These are phyloP conservation scores for Xylaria sp. DNA, from an alignment of 2,329 filamentous ascomycete genomes.

Conservation along the genomic window DNA sequence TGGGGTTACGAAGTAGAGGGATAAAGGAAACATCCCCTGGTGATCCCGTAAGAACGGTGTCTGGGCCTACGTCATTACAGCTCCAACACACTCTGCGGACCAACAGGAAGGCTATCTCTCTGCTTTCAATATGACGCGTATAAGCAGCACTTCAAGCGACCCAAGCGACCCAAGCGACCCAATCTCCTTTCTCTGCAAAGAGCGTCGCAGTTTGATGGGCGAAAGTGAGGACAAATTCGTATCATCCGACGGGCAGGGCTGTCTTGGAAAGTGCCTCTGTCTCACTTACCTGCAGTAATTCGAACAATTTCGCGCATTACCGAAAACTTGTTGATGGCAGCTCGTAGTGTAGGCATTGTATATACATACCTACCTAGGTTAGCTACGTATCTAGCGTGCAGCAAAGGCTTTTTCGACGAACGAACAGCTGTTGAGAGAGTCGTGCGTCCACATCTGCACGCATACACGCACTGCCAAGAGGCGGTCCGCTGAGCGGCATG, in stretches of 20 bases:
- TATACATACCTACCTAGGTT: background rate
- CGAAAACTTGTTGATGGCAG: background rate
- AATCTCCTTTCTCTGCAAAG: background rate
- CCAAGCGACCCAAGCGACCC: background rate
- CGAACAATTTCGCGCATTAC: background rate
- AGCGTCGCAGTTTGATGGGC: background rate
- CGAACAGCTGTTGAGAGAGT: background rate
- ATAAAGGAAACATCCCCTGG: slow-evolving; percentile 1
- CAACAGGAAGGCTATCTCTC: background rate
- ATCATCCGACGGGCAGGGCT: background rate
- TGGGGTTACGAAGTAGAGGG: background rate
- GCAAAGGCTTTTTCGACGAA: background rate
- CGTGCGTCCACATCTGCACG: no score
- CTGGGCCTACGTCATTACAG: slow-evolving; percentile 21
- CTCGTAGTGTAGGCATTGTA: background rate
- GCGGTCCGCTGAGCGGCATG: background rate
- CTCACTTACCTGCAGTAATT: background rate
- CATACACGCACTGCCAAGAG: slow-evolving; percentile 5
- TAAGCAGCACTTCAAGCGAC: background rate
- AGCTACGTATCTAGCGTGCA: background rate
- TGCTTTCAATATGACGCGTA: slow-evolving; percentile 3
- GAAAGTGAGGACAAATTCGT: background rate
- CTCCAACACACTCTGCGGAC: background rate
- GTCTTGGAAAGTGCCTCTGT: background rate
- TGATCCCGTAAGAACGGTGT: slow-evolving; percentile 18